phyloP scores from a whole-genome alignment of 2,329 filamentous ascomycete species.

The Aspergillus pseudonomiae region DNA sequence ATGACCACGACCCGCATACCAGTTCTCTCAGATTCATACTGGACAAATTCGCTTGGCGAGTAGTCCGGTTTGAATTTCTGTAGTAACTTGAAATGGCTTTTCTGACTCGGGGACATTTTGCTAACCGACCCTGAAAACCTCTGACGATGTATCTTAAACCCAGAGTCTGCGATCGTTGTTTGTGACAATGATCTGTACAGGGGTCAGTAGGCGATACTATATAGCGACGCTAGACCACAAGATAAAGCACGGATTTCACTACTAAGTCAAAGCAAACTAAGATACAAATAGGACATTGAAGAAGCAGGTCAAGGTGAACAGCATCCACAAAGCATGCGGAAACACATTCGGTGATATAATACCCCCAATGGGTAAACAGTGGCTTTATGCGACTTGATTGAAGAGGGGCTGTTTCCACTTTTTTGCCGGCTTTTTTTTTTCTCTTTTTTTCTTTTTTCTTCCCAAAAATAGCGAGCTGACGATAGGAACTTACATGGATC shows the following conservation, averaged over 20 bases:
- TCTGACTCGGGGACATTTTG: constrained; percentile 59
- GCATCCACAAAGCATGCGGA: background rate
- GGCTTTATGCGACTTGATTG: background rate
- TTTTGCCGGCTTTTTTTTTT: background rate
- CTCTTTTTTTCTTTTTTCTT: background rate
- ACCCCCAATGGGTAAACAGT: background rate
- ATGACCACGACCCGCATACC: constrained; percentile 94
- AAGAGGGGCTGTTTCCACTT: background rate
- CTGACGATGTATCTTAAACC: constrained; percentile 8
- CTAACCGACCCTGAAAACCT: constrained; percentile 22
- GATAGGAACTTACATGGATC: constrained; percentile 32
- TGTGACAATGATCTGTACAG: constrained; percentile 25
- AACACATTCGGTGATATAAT: background rate
- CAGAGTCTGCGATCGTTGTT: constrained; percentile 23
- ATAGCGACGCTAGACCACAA: background rate
- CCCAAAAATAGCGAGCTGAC: background rate
- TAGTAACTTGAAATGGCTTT: constrained; percentile 73
- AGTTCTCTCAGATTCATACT: constrained; percentile 93
- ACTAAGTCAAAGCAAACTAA: background rate
- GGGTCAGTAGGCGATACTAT: constrained; percentile 21
- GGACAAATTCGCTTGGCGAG: constrained; percentile 82
- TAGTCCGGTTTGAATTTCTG: constrained; percentile 90
- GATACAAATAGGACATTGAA: constrained; percentile 1
- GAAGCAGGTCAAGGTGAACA: background rate
- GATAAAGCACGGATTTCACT: constrained; percentile 20